Evolutionary conservation across 2,329 filamentous ascomycete species (phyloP), one percentile per base, ranked within the genome.

Genomic region (Paecilomyces sp.): DNA sequence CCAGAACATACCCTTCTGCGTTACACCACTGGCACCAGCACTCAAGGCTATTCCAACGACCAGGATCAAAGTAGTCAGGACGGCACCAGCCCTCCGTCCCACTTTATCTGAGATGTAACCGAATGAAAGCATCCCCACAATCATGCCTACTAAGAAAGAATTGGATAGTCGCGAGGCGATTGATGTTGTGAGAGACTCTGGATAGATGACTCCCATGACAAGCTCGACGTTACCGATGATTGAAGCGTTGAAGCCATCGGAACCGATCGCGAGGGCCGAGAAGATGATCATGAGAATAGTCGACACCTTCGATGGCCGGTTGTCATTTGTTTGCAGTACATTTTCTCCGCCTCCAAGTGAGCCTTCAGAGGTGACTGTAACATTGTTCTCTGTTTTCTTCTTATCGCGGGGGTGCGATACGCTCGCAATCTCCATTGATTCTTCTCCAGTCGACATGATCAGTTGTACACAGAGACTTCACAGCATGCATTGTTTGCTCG

Each of bases 61-160:
- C 11, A 83, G 66, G 52, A 83, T 71, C 3, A 74, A 60, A 0
- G 81, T 83, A 0, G 81, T 79, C 12, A 76, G 71, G 7, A 83
- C 71, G 50, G 78, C 77, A 9, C 81, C 81, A 0, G 75, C 80
- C 57, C 79, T 76, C 34, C 81, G 75, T 24, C 81, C 81, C 7
- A 83, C 64, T 52, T 76, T 77, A 62, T 82, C 81, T 58, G 80
- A 79, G 7, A 80, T 69, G 11, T 79, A 72, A 8, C 82, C 81
- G 62, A 85, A 83, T 56, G 77, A 71, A 9, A 85, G 69, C 77
- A 84, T 85, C 53, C 83, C 83, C 54, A 84, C 68, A 59, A 84
- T 83, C 72, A 81, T 80, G 56, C 83, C 83, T 47, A 85, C 77
- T n/a, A 85, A 74, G 62, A 81, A 82, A 2, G 52, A 6, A 54